Base-by-base conservation (phyloP, 1,139 yeast species). In the Yamadazyma pseudoaaseri region DNA sequence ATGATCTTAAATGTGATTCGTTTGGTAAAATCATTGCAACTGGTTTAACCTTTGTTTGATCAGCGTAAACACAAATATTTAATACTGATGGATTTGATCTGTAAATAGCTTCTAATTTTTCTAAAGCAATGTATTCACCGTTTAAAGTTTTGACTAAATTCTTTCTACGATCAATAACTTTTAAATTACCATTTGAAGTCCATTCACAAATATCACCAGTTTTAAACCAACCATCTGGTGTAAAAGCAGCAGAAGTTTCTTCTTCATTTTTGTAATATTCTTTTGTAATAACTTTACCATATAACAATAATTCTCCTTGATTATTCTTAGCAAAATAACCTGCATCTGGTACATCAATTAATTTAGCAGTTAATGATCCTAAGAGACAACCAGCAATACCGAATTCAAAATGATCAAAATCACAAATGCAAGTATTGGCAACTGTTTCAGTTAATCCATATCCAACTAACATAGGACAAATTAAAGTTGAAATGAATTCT, bases 151-250 rank as follows among this genome's bases (percentile, higher is more conserved):
- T 94, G 51, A 94, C 95, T 61, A 94, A 73, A 60, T 94, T 94
- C 81, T 94, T 94, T 71, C 81, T 86, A 62, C 99, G 86, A 66
- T 94, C 99, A 59, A 94, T 85, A 45, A 94, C 73, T 54, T 73
- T 79, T 54, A 94, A 69, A 40, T 79, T 80, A 48, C 98, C 98
- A 45, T 71, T 73, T 16, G 79, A 45, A 29, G 92, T 76, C 95
- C 96, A 89, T 67, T 87, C 92, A 54, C 92, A 97, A 60, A 94
- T 87, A 62, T 94, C 99, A 60, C 99, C 99, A 29, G 98, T 92
- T 57, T 71, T 76, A 70, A 94, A 94, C 97, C 97, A 94, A 20
- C 92, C 95, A 46, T 70, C 73, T 44, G 89, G 96, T 30, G 86
- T 79, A 52, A 86, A 82, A 0, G 95, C 87, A 20, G 62, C 80